These are phyloP conservation scores for Fusarium brevicatenulatum DNA, from an alignment of 2,329 filamentous ascomycete genomes.

Conservation along the genomic window DNA sequence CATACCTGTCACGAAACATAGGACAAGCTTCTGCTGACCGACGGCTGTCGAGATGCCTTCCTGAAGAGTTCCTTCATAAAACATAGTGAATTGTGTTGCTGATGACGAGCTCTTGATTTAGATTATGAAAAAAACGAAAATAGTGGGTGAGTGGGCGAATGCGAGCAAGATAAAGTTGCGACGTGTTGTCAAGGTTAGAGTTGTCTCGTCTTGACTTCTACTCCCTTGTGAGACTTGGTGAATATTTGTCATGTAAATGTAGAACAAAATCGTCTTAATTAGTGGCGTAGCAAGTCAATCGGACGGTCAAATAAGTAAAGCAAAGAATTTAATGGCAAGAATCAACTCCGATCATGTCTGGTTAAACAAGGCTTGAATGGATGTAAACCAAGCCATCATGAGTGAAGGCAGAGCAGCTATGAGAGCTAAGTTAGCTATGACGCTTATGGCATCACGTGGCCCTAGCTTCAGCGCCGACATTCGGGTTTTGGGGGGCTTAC, in stretches of 20 bases:
- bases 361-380: background rate
- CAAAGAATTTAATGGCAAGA: background rate
- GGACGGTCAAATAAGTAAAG: background rate
- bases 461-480: background rate
- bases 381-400: conserved; percentile 10
- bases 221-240: conserved; percentile 12
- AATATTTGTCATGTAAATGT: background rate
- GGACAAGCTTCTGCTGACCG: conserved; percentile 78
- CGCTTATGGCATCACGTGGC: conserved; percentile 28
- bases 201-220: conserved; percentile 36
- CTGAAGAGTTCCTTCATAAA: conserved; percentile 82
- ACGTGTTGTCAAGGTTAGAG: conserved; percentile 26
- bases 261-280: background rate
- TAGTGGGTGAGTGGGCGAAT: background rate
- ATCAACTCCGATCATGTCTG: background rate
- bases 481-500: conserved; percentile 8
- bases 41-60: conserved; percentile 83
- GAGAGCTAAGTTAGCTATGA: conserved; percentile 29
- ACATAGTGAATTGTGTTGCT: conserved; percentile 63
- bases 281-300: background rate
- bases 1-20: conserved; percentile 85
- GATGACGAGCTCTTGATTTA: background rate
- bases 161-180: conserved; percentile 2
- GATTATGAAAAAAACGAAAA: background rate
- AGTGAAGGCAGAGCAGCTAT: conserved; percentile 2